Evolutionary conservation across 192 early-diverging fungal species (phyloP).

Genomic region (Pilobolus umbonatus): DNA sequence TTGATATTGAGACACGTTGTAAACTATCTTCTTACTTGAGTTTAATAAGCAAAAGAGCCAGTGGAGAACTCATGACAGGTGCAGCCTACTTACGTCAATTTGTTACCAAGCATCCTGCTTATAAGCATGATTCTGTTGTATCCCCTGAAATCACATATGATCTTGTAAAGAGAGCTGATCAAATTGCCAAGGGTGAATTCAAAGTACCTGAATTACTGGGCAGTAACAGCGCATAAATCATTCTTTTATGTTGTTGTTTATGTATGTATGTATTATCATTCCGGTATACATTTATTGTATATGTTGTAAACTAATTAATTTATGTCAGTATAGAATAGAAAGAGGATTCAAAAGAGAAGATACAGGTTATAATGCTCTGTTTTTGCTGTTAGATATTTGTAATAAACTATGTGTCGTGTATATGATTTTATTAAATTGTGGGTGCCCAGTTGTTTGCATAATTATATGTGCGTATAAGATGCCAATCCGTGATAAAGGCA

Average conservation of each 20-base stretch:
- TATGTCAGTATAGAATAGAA: too few species aligned
- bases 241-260: neutral
- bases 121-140: slow-evolving; percentile 88
- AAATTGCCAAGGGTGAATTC: slow-evolving; percentile 51
- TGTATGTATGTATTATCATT: neutral
- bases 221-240: slow-evolving; percentile 4
- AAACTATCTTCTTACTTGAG: slow-evolving; percentile 71
- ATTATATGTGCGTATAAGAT: too few species aligned
- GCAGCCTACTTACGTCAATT: slow-evolving; percentile 91
- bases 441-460: too few species aligned
- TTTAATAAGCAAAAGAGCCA: slow-evolving; percentile 75
- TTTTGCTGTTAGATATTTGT: too few species aligned
- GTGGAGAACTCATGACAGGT: slow-evolving; percentile 77
- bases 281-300: neutral
- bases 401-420: too few species aligned
- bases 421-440: too few species aligned
- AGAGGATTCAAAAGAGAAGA: too few species aligned
- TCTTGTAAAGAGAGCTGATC: slow-evolving; percentile 58
- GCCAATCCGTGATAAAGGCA: too few species aligned
- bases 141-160: slow-evolving; percentile 83
- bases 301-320: too few species aligned
- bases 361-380: too few species aligned
- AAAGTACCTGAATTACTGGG: slow-evolving; percentile 47
- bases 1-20: slow-evolving; percentile 64
- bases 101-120: slow-evolving; percentile 79